Evolutionary conservation across 129 eudicot species (phyloP), one percentile per base, ranked within the genome.

Genomic region (Arctium lappa): DNA sequence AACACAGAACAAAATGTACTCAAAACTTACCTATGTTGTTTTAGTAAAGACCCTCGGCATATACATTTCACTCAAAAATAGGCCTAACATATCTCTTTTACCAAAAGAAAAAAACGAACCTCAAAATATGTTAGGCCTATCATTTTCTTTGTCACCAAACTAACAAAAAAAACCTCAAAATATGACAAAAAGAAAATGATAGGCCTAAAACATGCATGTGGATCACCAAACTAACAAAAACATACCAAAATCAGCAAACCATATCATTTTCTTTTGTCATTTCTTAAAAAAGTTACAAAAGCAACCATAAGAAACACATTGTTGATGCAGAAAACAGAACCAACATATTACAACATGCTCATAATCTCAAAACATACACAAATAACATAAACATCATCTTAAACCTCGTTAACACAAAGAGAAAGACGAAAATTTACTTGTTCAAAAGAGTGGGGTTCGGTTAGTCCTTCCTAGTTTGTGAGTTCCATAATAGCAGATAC

Each of bases 401-500:
- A 63, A 68, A 33, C 30, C 34, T 63, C 70, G 8, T 63, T n/a
- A 63, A 63, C 32, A 8, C 30, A 3, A 66, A 66, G 15, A 66
- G 2, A 60, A 66, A 66, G 71, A 22, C 33, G 11, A 65, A 65
- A 65, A 65, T 65, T 65, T 65, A 65, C 70, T 65, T 27, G 33
- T 56, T n/a, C 66, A 33, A 56, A n/a, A 8, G 0, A 13, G 18
- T 46, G 56, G 15, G 56, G 50, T 44, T 1, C 1, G 65, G 22
- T 46, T 6, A 13, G n/a, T 66, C 13, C 32, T 29, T 66, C 71
- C 79, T 81, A 81, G 62, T 37, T 81, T 72, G 84, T 81, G 39
- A 81, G 84, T 30, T 81, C 84, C 79, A 81, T 81, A 16, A 81
- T 81, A 53, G 84, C 84, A 32, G 84, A 81, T 3, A 81, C 84